Conservation (phyloP, 1,284 basidiomycete genomes). For the Moesziomyces sp. region DNA sequence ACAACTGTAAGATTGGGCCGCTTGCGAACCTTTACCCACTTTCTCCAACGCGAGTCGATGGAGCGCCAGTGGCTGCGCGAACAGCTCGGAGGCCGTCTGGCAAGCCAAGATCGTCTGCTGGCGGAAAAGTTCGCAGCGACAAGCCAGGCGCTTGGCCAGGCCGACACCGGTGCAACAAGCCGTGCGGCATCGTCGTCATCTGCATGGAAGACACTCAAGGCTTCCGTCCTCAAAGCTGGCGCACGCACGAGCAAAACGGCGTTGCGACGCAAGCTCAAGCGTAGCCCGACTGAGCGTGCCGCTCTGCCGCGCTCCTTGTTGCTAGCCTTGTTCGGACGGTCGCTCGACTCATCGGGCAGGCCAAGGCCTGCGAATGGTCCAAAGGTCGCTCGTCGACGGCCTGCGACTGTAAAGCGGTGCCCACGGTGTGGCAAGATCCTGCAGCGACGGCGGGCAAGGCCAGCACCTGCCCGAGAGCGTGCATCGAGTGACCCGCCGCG, state of each 20-base stretch:
- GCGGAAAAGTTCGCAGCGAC: constrained; percentile 9
- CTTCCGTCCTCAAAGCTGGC: neutral
- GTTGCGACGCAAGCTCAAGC: neutral
- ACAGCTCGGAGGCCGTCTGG: constrained; percentile 69
- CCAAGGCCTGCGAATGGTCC: neutral
- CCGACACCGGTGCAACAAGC: neutral
- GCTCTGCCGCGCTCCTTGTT: constrained; percentile 13
- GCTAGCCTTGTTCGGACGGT: constrained; percentile 17
- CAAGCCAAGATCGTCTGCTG: constrained; percentile 37
- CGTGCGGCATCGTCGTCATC: neutral
- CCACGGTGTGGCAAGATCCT: constrained; percentile 29
- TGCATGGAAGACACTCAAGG: constrained; percentile 26
- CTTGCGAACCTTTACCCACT: constrained; percentile 32
- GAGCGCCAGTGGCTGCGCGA: constrained; percentile 44
- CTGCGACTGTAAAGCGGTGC: constrained; percentile 6
- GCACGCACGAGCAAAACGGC: neutral
- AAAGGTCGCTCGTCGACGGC: too few relatives aligned
- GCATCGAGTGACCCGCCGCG: neutral
- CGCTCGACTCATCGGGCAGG: neutral
- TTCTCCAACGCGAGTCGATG: constrained; percentile 37
- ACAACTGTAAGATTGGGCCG: constrained; percentile 51
- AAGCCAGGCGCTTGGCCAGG: neutral
- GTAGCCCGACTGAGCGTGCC: constrained; percentile 2
- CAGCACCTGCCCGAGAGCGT: neutral
- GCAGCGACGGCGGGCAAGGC: constrained; percentile 1